Evolutionary conservation across 2,329 filamentous ascomycete species (phyloP).

Genomic region (Botrytis medusae): DNA sequence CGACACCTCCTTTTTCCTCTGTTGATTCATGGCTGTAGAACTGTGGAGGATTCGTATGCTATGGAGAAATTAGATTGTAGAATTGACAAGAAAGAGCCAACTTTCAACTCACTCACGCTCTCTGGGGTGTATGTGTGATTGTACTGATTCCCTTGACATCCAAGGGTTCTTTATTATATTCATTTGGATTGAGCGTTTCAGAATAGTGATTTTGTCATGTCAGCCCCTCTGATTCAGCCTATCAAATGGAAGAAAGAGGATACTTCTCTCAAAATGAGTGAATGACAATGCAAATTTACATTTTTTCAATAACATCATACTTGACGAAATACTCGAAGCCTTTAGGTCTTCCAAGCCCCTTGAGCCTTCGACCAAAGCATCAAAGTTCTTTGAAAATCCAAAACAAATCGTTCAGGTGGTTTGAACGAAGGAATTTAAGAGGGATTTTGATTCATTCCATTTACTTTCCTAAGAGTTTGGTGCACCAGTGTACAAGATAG

Average conservation of each 20-base stretch:
- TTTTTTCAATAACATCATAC: not conserved
- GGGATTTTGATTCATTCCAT: not conserved
- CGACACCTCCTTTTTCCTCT: not conserved
- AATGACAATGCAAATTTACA: not conserved
- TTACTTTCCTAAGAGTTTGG: slow-evolving; percentile 27
- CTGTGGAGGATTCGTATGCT: not conserved
- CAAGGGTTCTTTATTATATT: not conserved
- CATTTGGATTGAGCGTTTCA: not conserved
- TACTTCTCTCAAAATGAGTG: not conserved
- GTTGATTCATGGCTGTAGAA: not conserved
- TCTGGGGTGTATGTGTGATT: not conserved
- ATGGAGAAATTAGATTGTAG: not conserved
- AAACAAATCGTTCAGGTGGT: not conserved
- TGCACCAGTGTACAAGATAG: slow-evolving; percentile 42
- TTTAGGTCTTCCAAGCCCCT: not conserved
- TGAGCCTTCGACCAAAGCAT: not conserved
- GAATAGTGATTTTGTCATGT: not conserved
- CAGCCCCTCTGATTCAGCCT: not conserved
- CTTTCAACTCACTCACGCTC: not conserved
- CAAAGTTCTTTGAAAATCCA: not conserved
- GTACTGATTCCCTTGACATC: not conserved
- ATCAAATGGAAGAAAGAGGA: not conserved
- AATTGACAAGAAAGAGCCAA: not conserved
- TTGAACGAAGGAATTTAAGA: not conserved
- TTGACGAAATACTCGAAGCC: not conserved